phyloP scores from a whole-genome alignment of 108 stramenopile genomes.

The Asterionellopsis glacialis region DNA sequence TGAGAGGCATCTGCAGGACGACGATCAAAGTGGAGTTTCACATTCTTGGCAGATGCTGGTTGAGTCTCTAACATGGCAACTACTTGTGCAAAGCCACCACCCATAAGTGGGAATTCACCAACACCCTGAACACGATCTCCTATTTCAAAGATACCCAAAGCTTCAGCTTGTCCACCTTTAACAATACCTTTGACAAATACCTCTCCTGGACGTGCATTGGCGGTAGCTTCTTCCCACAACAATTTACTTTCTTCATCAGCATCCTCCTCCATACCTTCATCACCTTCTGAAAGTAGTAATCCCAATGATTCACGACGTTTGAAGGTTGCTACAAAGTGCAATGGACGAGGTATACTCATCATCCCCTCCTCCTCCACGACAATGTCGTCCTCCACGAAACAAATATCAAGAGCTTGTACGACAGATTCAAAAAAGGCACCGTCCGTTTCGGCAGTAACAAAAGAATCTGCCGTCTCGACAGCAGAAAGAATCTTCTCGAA shows the following conservation, averaged over 20 bases:
- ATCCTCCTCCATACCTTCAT: conserved; percentile 32
- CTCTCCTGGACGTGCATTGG: conserved; percentile 54
- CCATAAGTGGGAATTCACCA: conserved; percentile 64
- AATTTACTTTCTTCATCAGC: conserved; percentile 1
- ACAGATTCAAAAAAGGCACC: conserved; percentile 52
- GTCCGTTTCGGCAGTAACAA: conserved; percentile 23
- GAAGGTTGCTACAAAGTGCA: conserved; percentile 81
- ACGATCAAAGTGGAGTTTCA: conserved; percentile 76
- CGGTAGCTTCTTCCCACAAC: conserved; percentile 53
- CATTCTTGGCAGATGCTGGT: conserved; percentile 25
- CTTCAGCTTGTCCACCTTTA: conserved; percentile 52
- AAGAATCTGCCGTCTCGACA: conserved; percentile 19
- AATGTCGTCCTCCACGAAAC: conserved; percentile 18
- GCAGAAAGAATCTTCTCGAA: conserved; percentile 23
- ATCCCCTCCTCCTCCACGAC: conserved; percentile 7
- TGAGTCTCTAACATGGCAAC: conserved; percentile 47
- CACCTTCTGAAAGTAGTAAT: conserved; percentile 56
- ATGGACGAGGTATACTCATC: conserved; percentile 37
- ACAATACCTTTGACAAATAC: conserved; percentile 70
- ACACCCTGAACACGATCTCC: conserved; percentile 73
- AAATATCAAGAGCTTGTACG: conserved; percentile 50
- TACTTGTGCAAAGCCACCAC: conserved; percentile 64
- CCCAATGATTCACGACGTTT: conserved; percentile 50
- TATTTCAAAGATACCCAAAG: conserved; percentile 68
- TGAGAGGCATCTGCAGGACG: conserved; percentile 8